Evolutionary conservation across 2,329 filamentous ascomycete genomes (phyloP), one percentile per base, ranked within the genome.

Genomic region (Escovopsis sp.): DNA sequence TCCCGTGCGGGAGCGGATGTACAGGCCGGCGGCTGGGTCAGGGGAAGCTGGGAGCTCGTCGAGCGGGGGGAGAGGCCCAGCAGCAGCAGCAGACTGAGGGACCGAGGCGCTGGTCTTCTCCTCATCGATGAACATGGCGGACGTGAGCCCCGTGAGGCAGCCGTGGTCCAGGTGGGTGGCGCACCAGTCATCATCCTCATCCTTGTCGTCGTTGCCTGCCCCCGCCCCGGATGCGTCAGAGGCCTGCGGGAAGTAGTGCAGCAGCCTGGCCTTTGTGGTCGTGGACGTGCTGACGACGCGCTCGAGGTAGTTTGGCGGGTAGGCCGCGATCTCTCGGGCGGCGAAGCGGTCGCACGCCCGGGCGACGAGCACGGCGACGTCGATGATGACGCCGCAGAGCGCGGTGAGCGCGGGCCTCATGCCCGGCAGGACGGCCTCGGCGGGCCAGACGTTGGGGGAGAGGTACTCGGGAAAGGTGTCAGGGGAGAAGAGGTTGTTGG

Each of bases 101-200:
- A 64, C 56, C 35, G 62, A 50, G 33, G 64, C 52, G 44, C 52
- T 47, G 47, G 65, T 51, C 45, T 58, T 57, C 30, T 60, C 62
- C 63, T 96, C 89, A 55, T 96, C 86, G 47, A 96, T 72, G 60
- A 94, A 96, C 87, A 96, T 94, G 50, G 89, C 88, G 2, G 83
- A 89, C 0, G 91, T 98, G 30, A 98, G 70, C 12, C 88, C 89
- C 0, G 91, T 98, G 29, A 98, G 71, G 57, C 89, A 96, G 35
- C 91, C 87, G 53, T 95, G 87, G 60, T 96, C 89, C 43, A 91
- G 68, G 58, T 91, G 84, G 1, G 82, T 86, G 4, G 87, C 84
- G 60, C 89, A 98, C 91, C 91, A 98, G 63, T 93, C 84, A 59
- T 95, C 88, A 46, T 30, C 27, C 5, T 30, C 27, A 7, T 30